Conservation (phyloP, 2,329 filamentous ascomycete species). For the Madurella mycetomatis region DNA sequence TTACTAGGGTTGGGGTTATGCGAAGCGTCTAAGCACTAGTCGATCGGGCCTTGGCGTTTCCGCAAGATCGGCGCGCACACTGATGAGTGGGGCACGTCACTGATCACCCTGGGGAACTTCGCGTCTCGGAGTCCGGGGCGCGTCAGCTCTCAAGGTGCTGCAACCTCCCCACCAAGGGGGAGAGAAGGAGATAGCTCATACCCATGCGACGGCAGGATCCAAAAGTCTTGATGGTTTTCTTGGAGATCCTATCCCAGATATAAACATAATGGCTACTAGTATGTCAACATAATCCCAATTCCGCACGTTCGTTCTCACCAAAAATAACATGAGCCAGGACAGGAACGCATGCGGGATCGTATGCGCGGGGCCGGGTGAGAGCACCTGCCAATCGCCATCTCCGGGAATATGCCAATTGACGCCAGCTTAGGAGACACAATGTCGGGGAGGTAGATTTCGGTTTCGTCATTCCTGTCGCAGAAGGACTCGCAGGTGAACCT, state of each 20-base stretch:
- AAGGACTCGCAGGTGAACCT: constrained; percentile 19
- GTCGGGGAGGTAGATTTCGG: constrained; percentile 58
- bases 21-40: too few species aligned
- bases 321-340: constrained; percentile 30
- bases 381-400: constrained; percentile 23
- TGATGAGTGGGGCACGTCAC: not conserved
- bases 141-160: not conserved
- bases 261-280: constrained; percentile 35
- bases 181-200: not conserved
- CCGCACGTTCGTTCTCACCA: not conserved
- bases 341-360: constrained; percentile 60
- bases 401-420: constrained; percentile 9
- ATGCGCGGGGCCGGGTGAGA: constrained; percentile 60
- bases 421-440: constrained; percentile 44
- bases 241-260: not conserved
- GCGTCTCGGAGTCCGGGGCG: not conserved
- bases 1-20: not conserved
- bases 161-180: too few species aligned
- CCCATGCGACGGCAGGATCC: not conserved
- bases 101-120: not conserved
- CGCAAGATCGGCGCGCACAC: not conserved
- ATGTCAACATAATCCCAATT: constrained; percentile 4
- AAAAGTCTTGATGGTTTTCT: not conserved
- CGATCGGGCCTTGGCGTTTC: too few species aligned
- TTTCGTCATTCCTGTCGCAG: constrained; percentile 39